These are phyloP conservation scores for Leishmania tarentolae DNA, from an alignment of 208 protist species.

Conservation along the genomic window DNA sequence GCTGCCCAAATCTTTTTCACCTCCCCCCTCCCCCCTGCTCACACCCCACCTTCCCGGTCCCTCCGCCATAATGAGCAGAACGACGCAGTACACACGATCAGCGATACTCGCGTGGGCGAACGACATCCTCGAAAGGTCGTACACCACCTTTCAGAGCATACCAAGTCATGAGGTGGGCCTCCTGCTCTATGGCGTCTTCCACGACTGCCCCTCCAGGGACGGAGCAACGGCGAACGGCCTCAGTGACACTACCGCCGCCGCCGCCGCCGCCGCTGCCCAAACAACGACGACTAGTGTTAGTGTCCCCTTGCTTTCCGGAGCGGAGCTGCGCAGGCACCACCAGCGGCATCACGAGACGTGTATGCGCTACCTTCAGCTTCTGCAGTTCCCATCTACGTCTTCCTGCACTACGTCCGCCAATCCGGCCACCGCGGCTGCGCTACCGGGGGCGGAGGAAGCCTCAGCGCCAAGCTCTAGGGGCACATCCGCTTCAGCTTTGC, in stretches of 20 bases:
- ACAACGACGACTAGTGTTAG: too few relatives aligned
- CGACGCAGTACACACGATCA: constrained; percentile 37
- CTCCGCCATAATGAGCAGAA: too few relatives aligned
- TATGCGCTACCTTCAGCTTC: constrained; percentile 31
- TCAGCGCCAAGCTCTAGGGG: neutral
- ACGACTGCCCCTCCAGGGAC: neutral
- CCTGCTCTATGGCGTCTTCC: constrained; percentile 69
- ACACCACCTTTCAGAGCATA: constrained; percentile 57
- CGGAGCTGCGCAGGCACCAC: constrained; percentile 6
- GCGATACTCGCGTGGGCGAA: constrained; percentile 70
- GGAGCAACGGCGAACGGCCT: too few relatives aligned
- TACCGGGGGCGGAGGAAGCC: neutral
- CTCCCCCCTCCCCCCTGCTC: neutral
- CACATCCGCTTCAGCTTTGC: neutral
- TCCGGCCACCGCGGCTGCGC: neutral
- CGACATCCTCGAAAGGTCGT: constrained; percentile 37
- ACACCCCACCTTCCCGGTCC: neutral
- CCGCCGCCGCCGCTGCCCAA: neutral
- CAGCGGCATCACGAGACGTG: constrained; percentile 12
- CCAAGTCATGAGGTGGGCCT: constrained; percentile 62
- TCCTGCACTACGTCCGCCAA: neutral
- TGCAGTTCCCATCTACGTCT: constrained; percentile 32
- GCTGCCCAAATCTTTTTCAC: neutral
- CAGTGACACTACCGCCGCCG: neutral
- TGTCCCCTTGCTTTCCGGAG: constrained; percentile 15